Percentiles rank a stretch among this genome's conserved stretches.
These are phyloP conservation scores for Euphorbia pulcherrima DNA, from an alignment of 345 rosid genomes.

Conservation along the genomic window DNA sequence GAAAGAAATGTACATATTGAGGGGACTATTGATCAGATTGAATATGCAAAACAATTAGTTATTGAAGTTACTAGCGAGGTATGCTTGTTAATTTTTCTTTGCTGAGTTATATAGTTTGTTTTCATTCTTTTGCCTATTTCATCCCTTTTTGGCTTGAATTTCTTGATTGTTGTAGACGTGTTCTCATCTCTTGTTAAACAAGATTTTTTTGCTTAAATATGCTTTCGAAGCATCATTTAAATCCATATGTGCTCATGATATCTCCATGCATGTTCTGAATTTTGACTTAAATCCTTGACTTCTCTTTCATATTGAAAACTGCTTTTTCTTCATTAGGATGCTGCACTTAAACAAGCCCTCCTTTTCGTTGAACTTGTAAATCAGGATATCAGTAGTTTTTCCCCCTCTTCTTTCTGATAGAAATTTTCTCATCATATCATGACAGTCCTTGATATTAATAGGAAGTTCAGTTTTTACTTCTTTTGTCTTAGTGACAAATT, in stretches of 20 bases:
- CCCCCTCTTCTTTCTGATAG: neutral
- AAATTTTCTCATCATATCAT: neutral
- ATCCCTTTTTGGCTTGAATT: neutral
- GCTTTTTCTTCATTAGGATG: constrained; percentile 1
- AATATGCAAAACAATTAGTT: constrained; percentile 81
- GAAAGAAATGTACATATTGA: constrained; percentile 87
- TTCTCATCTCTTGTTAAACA: neutral
- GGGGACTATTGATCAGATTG: constrained; percentile 88
- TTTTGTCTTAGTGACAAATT: neutral
- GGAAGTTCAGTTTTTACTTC: neutral
- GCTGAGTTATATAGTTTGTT: constrained; percentile 14
- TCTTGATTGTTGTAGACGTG: neutral
- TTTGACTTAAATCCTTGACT: neutral
- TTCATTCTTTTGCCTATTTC: neutral
- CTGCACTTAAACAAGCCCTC: constrained; percentile 12
- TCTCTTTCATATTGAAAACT: constrained; percentile 5
- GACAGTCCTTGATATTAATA: neutral
- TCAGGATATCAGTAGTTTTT: neutral
- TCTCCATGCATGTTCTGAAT: neutral
- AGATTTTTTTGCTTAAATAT: neutral
- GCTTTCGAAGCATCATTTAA: neutral
- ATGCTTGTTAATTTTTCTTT: constrained; percentile 38
- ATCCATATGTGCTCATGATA: neutral
- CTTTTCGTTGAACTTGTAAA: neutral
- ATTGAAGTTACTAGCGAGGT: constrained; percentile 97